Evolutionary conservation across 306 rosid species (phyloP).

Genomic region (Psophocarpus tetragonolobus): DNA sequence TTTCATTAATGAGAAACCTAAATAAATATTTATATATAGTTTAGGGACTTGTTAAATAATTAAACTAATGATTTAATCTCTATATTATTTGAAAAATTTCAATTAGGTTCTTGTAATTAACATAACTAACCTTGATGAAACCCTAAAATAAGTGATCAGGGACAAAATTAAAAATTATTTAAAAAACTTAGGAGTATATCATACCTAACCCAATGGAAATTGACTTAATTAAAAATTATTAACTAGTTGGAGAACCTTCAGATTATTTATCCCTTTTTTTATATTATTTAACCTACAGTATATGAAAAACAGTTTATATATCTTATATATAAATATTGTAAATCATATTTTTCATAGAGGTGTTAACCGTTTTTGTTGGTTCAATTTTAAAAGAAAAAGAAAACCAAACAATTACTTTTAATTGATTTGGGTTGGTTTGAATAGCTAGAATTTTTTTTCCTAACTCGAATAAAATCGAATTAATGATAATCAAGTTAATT

Average conservation of each 20-base stretch:
- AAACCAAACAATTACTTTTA: too few relatives aligned
- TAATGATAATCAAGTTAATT: too few relatives aligned
- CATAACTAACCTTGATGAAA: not conserved
- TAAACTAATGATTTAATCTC: not conserved
- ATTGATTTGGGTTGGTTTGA: too few relatives aligned
- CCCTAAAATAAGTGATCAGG: not conserved
- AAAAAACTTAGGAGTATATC: not conserved
- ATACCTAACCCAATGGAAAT: not conserved
- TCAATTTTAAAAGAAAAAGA: too few relatives aligned
- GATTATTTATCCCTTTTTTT: not conserved
- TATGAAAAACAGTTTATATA: too few relatives aligned
- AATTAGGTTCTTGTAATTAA: not conserved
- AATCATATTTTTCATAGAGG: too few relatives aligned
- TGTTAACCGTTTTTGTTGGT: too few relatives aligned
- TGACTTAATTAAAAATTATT: not conserved
- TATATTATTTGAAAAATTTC: not conserved
- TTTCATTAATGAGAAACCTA: not conserved
- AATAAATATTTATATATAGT: not conserved
- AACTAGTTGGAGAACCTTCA: not conserved
- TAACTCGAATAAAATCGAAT: too few relatives aligned
- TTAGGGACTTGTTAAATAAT: not conserved
- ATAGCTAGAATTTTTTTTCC: too few relatives aligned
- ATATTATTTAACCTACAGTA: too few relatives aligned
- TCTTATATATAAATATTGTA: too few relatives aligned
- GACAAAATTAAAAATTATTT: not conserved